These are phyloP conservation scores for Madurella mycetomatis DNA, from an alignment of 2,329 filamentous ascomycete genomes.

Conservation along the genomic window DNA sequence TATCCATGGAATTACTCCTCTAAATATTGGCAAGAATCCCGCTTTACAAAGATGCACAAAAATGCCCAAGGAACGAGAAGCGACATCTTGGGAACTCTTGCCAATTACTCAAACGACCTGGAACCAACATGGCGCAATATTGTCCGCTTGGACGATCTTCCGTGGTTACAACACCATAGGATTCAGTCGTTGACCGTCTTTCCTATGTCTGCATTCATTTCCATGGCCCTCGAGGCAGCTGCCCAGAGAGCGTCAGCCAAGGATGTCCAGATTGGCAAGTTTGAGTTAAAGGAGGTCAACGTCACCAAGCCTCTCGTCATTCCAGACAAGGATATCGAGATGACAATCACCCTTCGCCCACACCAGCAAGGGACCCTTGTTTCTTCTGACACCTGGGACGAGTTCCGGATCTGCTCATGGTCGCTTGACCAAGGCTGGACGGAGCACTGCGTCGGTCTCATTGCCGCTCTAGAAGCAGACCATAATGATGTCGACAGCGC, in stretches of 20 bases:
- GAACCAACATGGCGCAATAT: slow-evolving; percentile 49
- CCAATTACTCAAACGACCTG: slow-evolving; percentile 40
- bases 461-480: slow-evolving; percentile 37
- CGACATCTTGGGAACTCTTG: slow-evolving; percentile 44
- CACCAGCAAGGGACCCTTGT: slow-evolving; percentile 39
- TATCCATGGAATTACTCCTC: slow-evolving; percentile 47
- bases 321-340: slow-evolving; percentile 46
- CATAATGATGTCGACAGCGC: slow-evolving; percentile 39
- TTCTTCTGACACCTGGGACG: slow-evolving; percentile 46
- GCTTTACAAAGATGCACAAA: slow-evolving; percentile 39
- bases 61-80: slow-evolving; percentile 38
- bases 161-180: slow-evolving; percentile 56
- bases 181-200: slow-evolving; percentile 55
- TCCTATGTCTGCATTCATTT: slow-evolving; percentile 49
- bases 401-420: slow-evolving; percentile 55
- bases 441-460: slow-evolving; percentile 53
- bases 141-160: slow-evolving; percentile 44
- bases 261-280: slow-evolving; percentile 34
- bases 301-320: slow-evolving; percentile 45
- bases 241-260: slow-evolving; percentile 32
- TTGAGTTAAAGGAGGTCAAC: slow-evolving; percentile 44
- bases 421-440: slow-evolving; percentile 49
- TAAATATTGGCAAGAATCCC: slow-evolving; percentile 46
- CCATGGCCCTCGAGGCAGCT: slow-evolving; percentile 48
- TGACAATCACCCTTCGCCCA: slow-evolving; percentile 44